Evolutionary conservation across 306 rosid genomes (phyloP), one percentile per base, ranked within the genome.

Genomic region (Dalbergia cochinchinensis): DNA sequence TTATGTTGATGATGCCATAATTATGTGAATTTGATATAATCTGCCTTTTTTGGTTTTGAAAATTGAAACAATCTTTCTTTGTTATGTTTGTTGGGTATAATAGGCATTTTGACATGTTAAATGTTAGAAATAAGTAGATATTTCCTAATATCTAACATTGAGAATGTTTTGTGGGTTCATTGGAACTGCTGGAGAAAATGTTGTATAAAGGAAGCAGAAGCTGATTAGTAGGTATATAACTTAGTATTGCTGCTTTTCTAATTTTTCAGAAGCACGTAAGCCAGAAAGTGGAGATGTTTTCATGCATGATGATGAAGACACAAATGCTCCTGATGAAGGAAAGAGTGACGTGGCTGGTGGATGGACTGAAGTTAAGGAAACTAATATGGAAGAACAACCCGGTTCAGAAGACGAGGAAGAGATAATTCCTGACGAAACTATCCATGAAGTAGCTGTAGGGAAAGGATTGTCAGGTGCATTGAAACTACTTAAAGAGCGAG

Each of bases 401-500:
- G 78, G 76, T 64, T 20, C 74, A 20, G 96, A 91, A 80, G 92
- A 87, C 74, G 82, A 65, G 72, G 97, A 89, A 78, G 92, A 85
- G 58, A 71, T 85, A 60, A 83, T 86, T 77, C 94, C 94, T 3
- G 97, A 95, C 85, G 97, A 90, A 87, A 89, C 94, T 70, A 91
- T 93, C 78, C 98, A 95, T 61, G 99, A 95, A 91, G 92, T 85
- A 80, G 87, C 97, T 0, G 91, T 95, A 5, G 98, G 99, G 68
- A 95, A 95, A 79, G 98, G 97, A 63, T 81, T 95, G 75, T 91
- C 98, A 15, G 92, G 98, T 82, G 98, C 83, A n/a, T 78, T 95
- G 82, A 89, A 83, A 85, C 87, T 95, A 59, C 96, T 95, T 82
- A 89, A 95, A 83, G 98, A 93, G 0, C 89, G 99, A 74, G 99